Conservation (phyloP, 768 basidiomycete genomes). For the Kwoniella mangroviensis region DNA sequence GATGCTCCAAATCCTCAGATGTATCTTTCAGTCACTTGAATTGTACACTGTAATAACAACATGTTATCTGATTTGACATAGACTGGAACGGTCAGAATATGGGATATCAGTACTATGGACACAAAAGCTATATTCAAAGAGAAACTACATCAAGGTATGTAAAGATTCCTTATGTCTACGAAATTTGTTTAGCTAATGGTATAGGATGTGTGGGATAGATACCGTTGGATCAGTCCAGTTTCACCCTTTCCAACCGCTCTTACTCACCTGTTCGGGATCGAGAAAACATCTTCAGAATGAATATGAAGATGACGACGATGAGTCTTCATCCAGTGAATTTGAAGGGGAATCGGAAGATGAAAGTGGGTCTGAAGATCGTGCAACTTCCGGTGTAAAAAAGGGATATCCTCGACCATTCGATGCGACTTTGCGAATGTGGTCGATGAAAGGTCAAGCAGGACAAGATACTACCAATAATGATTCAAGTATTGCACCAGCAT, state of each 20-base stretch:
- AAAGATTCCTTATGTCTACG: neutral
- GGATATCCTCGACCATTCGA: neutral
- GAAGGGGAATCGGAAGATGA: conserved; percentile 12
- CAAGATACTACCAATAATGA: too few relatives aligned
- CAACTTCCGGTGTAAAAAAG: neutral
- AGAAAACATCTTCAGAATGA: conserved; percentile 54
- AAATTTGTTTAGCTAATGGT: neutral
- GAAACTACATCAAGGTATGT: conserved; percentile 64
- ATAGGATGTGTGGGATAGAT: conserved; percentile 61
- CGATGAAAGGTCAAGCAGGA: neutral
- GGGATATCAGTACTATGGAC: conserved; percentile 60
- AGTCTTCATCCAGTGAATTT: conserved; percentile 6
- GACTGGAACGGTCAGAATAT: conserved; percentile 68
- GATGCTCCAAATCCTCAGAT: conserved; percentile 9
- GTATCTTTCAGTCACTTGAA: neutral
- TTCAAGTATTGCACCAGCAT: too few relatives aligned
- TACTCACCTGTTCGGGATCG: conserved; percentile 77
- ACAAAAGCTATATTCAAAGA: conserved; percentile 60
- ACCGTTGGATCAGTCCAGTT: conserved; percentile 74
- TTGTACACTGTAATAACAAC: neutral
- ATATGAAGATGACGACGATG: conserved; percentile 3
- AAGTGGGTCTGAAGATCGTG: neutral
- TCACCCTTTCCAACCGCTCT: conserved; percentile 67
- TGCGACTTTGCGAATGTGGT: conserved; percentile 15
- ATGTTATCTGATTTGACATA: conserved; percentile 46